These are phyloP conservation scores for Cordyceps militaris DNA, from an alignment of 2,329 filamentous ascomycete genomes.

Conservation along the genomic window DNA sequence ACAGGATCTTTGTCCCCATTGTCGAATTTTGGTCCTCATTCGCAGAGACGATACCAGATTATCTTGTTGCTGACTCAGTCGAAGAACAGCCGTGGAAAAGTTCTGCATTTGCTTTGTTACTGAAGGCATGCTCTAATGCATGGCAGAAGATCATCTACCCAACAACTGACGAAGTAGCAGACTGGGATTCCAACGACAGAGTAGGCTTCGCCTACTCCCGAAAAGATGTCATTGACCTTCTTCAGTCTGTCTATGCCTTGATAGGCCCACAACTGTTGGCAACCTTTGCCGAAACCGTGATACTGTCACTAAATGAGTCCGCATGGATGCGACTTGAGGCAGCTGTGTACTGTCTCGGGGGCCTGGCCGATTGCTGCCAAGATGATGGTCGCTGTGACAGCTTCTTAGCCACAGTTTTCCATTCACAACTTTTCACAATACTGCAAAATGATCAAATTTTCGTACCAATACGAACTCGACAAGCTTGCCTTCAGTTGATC, in stretches of 20 bases:
- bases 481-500: conserved; percentile 63
- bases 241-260: conserved; percentile 63
- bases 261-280: conserved; percentile 49
- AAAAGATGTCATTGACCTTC: conserved; percentile 70
- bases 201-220: conserved; percentile 64
- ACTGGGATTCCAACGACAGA: conserved; percentile 65
- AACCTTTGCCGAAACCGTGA: conserved; percentile 49
- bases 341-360: conserved; percentile 55
- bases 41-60: conserved; percentile 59
- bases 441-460: conserved; percentile 41
- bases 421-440: conserved; percentile 49
- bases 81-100: background rate
- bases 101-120: conserved; percentile 29
- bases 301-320: conserved; percentile 40
- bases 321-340: conserved; percentile 56
- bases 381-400: conserved; percentile 52
- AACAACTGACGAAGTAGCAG: conserved; percentile 44
- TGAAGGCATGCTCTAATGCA: conserved; percentile 57
- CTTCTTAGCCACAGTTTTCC: conserved; percentile 55
- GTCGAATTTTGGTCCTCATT: conserved; percentile 79
- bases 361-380: conserved; percentile 58
- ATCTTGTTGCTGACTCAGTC: background rate
- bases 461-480: conserved; percentile 56
- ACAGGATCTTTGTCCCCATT: conserved; percentile 65
- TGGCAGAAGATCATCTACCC: conserved; percentile 67